These are phyloP conservation scores for Sporothrix pallida DNA, from an alignment of 2,329 filamentous ascomycete species.

Conservation along the genomic window DNA sequence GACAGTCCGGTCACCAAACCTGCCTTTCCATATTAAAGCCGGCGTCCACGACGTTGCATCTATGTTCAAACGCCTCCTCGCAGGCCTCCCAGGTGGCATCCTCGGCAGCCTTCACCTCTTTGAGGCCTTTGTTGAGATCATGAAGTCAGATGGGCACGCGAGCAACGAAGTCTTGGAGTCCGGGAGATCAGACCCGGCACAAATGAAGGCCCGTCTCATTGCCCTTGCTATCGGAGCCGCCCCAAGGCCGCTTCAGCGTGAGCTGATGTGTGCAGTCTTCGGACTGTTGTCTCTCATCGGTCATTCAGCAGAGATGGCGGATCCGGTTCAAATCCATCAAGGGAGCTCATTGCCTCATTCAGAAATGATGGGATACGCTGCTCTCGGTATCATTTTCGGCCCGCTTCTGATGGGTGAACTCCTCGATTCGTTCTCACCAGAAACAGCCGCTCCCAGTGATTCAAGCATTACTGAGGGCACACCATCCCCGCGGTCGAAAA, in stretches of 20 bases:
- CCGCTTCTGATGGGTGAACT: constrained; percentile 66
- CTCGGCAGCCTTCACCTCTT: constrained; percentile 67
- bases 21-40: constrained; percentile 65
- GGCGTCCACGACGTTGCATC: constrained; percentile 70
- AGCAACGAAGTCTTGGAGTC: constrained; percentile 47
- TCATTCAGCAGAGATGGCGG: constrained; percentile 57
- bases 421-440: constrained; percentile 56
- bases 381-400: constrained; percentile 69
- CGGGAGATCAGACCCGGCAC: constrained; percentile 58
- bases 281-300: constrained; percentile 68
- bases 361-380: constrained; percentile 68
- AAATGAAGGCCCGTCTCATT: constrained; percentile 67
- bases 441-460: constrained; percentile 41
- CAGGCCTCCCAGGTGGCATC: constrained; percentile 68
- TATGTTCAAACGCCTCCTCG: constrained; percentile 69
- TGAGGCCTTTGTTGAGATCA: constrained; percentile 66
- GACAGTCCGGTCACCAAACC: constrained; percentile 63
- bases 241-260: constrained; percentile 64
- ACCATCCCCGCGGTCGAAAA: constrained; percentile 50
- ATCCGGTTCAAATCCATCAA: constrained; percentile 57
- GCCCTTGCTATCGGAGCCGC: constrained; percentile 66
- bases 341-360: constrained; percentile 60
- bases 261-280: constrained; percentile 70
- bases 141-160: constrained; percentile 45
- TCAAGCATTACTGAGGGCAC: constrained; percentile 51